Evolutionary conservation across 2,329 filamentous ascomycete species (phyloP), one percentile per base, ranked within the genome.

Genomic region (Aspergillus glaucus): DNA sequence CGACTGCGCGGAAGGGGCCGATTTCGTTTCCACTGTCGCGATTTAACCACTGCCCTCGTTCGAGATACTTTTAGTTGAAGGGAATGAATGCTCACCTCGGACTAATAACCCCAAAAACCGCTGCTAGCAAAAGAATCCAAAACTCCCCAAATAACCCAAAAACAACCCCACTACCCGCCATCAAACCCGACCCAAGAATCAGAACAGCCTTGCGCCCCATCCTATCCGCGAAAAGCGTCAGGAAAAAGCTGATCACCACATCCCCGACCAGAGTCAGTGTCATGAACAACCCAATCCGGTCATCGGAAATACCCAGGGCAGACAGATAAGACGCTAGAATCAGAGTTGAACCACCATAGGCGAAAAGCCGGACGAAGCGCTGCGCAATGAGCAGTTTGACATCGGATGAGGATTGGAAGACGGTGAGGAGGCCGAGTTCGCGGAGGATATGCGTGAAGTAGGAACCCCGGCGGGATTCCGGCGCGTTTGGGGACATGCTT

Each of bases 1-100:
- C 84, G 28, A 87, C 79, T 3, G 80, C 80, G 34, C 82, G 72
- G 55, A 86, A 86, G 0, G 84, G 83, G 0, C 83, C 84, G 59
- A 86, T 84, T 55, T 86, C 84, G 14, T 80, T 78, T 6, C 83
- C 83, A 56, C 67, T 69, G 44, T 24, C 8, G 12, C 7, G 47
- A 19, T 34, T 41, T 24, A 12, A 39, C 6, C 42, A 37, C n/a
- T 42, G 4, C 19, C 8, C 10, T 24, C 17, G 2, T 43, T 8
- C 10, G 15, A n/a, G 32, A 44, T 5, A 21, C 2, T 71, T 71
- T 24, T 14, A 42, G 19, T 8, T 9, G 2, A 15, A 14, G 6
- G 6, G 28, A 14, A 26, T 8, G 6, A 15, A 22, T 22, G 46
- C 50, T 32, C 55, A 69, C 67, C 64, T 82, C 0, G 81, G 76